A percentile compares a stretch with the other conserved stretches of the same genome.
phyloP scores from a whole-genome alignment of 306 rosid genomes.

The Vachellia collinsii region DNA sequence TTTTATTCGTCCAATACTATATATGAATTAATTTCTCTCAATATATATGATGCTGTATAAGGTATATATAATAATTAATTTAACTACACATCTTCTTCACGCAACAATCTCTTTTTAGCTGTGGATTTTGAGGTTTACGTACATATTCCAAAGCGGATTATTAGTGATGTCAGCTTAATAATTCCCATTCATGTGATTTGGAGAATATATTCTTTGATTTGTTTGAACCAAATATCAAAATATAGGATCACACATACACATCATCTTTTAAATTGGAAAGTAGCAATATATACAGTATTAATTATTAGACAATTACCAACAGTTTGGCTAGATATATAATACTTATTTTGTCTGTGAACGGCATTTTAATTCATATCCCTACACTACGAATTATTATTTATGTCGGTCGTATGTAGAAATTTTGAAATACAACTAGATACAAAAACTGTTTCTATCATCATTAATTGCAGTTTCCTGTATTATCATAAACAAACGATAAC shows the following conservation, averaged over 20 bases:
- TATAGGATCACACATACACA: no score
- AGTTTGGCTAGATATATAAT: not conserved
- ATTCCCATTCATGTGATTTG: not conserved
- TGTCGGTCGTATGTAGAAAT: not conserved
- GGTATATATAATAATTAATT: not conserved
- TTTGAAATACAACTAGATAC: not conserved
- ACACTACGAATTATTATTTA: not conserved
- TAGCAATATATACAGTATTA: not conserved
- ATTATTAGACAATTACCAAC: not conserved
- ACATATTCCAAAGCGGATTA: not conserved
- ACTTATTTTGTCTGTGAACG: conserved; percentile 1
- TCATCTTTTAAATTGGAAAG: no score
- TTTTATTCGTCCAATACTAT: not conserved
- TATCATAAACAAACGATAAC: not conserved
- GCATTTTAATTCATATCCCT: not conserved
- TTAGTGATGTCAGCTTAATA: not conserved
- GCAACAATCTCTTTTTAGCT: not conserved
- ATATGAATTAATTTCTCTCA: no score
- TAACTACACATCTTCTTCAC: not conserved
- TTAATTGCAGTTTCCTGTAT: not conserved
- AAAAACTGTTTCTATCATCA: not conserved
- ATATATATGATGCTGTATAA: no score
- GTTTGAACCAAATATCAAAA: no score
- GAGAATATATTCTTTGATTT: not conserved
- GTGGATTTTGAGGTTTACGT: not conserved